Evolutionary conservation across 306 rosid species (phyloP).

Genomic region (Citrullus amarus): DNA sequence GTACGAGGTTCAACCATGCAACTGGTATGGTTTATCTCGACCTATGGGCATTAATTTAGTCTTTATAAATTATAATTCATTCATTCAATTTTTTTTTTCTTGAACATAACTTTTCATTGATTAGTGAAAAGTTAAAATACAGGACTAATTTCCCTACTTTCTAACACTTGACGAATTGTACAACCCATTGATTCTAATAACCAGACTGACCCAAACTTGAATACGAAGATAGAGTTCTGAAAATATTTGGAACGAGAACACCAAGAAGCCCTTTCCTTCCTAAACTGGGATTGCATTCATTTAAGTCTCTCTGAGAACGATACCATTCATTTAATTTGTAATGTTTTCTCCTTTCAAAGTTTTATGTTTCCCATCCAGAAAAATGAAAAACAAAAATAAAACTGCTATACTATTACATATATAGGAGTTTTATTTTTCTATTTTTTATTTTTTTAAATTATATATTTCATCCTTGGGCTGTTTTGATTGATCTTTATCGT

Average conservation of each 20-base stretch:
- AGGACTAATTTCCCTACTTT: not conserved
- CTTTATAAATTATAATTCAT: not conserved
- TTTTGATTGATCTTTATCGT: not conserved
- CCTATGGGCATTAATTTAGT: not conserved
- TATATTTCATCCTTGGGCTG: not conserved
- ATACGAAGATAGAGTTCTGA: not conserved
- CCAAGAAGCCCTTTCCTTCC: not conserved
- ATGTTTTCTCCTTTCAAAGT: not conserved
- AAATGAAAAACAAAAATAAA: not conserved
- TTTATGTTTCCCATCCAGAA: not conserved
- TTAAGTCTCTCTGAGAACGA: slow-evolving; percentile 11
- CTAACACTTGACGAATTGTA: not conserved
- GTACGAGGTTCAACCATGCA: slow-evolving; percentile 9
- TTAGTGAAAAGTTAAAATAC: not conserved
- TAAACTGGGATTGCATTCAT: not conserved
- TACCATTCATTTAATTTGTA: not conserved
- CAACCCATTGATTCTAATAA: not conserved
- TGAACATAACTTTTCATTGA: not conserved
- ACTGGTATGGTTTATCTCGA: slow-evolving; percentile 29
- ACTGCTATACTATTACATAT: not conserved
- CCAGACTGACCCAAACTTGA: not conserved
- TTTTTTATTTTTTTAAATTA: not conserved
- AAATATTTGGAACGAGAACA: not conserved
- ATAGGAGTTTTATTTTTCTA: not conserved
- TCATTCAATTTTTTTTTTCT: not conserved